phyloP scores from a whole-genome alignment of 768 basidiomycete species.

The Panus rudis region DNA sequence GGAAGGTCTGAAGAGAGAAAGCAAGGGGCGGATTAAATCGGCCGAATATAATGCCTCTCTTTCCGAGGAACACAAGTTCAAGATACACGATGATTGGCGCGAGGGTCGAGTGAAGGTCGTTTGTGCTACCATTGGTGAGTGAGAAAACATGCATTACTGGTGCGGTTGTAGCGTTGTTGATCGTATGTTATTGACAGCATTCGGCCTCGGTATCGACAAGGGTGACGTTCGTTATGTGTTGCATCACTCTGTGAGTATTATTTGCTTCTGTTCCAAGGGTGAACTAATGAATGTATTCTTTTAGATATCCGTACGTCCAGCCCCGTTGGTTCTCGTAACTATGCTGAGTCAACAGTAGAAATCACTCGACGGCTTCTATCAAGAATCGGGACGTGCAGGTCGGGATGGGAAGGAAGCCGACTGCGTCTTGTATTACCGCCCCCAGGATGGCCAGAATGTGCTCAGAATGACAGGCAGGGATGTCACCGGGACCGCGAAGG shows the following conservation, averaged over 20 bases:
- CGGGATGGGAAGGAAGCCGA: constrained; percentile 84
- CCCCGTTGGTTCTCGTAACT: background rate
- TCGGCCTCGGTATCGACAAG: constrained; percentile 89
- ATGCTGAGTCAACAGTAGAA: constrained; percentile 38
- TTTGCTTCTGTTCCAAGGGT: background rate
- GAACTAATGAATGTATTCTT: background rate
- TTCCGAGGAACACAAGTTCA: constrained; percentile 61
- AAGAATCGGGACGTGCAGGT: constrained; percentile 93
- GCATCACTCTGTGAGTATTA: constrained; percentile 74
- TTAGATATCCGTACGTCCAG: constrained; percentile 36
- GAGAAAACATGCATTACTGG: background rate
- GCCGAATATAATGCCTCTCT: constrained; percentile 76
- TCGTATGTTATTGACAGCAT: constrained; percentile 37
- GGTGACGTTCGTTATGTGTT: constrained; percentile 83
- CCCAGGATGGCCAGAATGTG: constrained; percentile 63
- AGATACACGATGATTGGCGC: constrained; percentile 72
- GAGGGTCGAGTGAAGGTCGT: constrained; percentile 75
- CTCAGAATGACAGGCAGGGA: constrained; percentile 52
- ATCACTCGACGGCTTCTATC: constrained; percentile 87
- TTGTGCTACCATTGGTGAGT: constrained; percentile 77
- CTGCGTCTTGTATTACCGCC: constrained; percentile 83
- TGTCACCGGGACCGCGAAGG: constrained; percentile 49
- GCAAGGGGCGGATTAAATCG: constrained; percentile 62
- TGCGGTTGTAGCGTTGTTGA: too few species aligned
- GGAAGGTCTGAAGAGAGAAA: constrained; percentile 44